Evolutionary conservation across 805 yeast species (phyloP).

Genomic region (Debaryomyces maramus): DNA sequence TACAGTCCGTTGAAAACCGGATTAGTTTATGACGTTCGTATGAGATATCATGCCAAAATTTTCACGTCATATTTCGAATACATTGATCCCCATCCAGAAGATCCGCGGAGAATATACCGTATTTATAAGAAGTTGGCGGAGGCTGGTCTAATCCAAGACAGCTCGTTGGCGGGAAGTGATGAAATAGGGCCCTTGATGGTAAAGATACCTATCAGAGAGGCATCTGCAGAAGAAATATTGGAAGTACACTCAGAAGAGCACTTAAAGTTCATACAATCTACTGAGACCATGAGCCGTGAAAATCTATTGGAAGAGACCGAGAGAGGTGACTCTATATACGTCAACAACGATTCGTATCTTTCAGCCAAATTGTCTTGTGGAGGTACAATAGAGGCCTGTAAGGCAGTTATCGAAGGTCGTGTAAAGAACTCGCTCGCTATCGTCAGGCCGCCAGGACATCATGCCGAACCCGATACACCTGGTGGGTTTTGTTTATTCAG

Average conservation of each 20-base stretch:
- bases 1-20: conserved; percentile 86
- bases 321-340: conserved; percentile 90
- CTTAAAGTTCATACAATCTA: conserved; percentile 68
- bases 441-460: conserved; percentile 99
- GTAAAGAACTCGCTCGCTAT: conserved; percentile 93
- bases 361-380: conserved; percentile 95
- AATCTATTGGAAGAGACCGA: conserved; percentile 80
- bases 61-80: conserved; percentile 90
- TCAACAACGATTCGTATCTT: conserved; percentile 82
- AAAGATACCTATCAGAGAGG: conserved; percentile 89
- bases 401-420: conserved; percentile 88
- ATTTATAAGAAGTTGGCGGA: conserved; percentile 92
- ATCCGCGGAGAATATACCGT: conserved; percentile 92
- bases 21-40: conserved; percentile 90
- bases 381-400: conserved; percentile 94
- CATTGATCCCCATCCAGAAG: conserved; percentile 98
- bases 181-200: conserved; percentile 84
- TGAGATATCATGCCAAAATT: conserved; percentile 95
- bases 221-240: conserved; percentile 79
- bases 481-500: conserved; percentile 97
- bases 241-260: conserved; percentile 85
- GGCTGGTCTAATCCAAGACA: conserved; percentile 84
- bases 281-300: conserved; percentile 76
- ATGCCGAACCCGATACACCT: conserved; percentile 95
- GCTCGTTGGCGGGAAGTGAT: conserved; percentile 67